Conservation (phyloP, 768 basidiomycete species). For the Inosperma sp. region DNA sequence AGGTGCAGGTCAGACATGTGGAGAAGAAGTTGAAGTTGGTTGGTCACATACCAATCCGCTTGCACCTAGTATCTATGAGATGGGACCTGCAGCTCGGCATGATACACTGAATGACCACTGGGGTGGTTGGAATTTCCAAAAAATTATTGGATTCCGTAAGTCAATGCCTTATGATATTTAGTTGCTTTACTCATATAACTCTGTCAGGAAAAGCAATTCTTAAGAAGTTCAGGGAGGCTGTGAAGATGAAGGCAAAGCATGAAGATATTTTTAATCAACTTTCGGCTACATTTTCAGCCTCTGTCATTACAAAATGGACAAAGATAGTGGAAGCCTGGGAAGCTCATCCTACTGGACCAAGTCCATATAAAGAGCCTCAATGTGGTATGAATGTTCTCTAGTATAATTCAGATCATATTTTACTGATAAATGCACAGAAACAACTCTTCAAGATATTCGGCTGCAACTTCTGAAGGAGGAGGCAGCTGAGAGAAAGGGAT, state of each 20-base stretch:
- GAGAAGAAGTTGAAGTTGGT: conserved; percentile 33
- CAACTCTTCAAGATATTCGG: neutral
- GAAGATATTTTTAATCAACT: conserved; percentile 6
- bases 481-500: neutral
- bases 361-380: conserved; percentile 14
- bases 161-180: neutral
- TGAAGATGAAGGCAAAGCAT: conserved; percentile 8
- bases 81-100: conserved; percentile 29
- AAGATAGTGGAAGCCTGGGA: conserved; percentile 9
- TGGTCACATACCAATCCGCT: conserved; percentile 35
- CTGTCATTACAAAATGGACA: conserved; percentile 5
- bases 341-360: conserved; percentile 3
- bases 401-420: neutral
- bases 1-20: conserved; percentile 24
- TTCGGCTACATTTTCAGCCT: neutral
- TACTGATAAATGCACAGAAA: neutral
- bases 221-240: conserved; percentile 9
- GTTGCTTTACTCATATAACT: neutral
- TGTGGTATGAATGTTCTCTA: neutral
- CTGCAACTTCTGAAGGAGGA: neutral
- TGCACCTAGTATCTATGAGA: conserved; percentile 32
- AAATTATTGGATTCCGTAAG: conserved; percentile 19
- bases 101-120: conserved; percentile 38
- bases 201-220: neutral
- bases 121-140: conserved; percentile 33